Conservation (phyloP, 495 filamentous ascomycete species). For the Penicillium turbatum region DNA sequence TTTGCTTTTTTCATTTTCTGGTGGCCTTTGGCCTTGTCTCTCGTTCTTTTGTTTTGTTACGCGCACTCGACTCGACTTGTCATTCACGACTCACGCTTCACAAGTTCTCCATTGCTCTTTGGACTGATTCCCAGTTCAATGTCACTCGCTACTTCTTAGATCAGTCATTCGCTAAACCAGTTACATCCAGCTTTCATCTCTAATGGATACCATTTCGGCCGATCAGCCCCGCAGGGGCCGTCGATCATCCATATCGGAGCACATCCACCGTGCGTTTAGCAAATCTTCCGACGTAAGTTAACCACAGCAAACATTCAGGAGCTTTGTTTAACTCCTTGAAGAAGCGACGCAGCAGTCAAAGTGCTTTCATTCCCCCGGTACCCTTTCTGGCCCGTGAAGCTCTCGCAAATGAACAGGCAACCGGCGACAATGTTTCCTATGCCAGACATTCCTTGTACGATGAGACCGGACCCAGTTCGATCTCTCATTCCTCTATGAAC, state of each 20-base stretch:
- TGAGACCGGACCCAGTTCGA: constrained; percentile 17
- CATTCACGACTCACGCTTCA: not conserved
- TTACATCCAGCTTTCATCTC: not conserved
- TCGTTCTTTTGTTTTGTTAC: not conserved
- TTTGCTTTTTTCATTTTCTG: not conserved
- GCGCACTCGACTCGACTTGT: not conserved
- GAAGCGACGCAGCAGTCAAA: constrained; percentile 18
- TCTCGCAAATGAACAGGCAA: constrained; percentile 1
- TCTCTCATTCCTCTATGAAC: constrained; percentile 14
- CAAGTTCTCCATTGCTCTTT: not conserved
- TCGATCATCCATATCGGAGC: constrained; percentile 35
- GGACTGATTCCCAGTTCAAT: not conserved
- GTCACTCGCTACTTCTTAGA: constrained; percentile 2
- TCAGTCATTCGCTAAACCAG: not conserved
- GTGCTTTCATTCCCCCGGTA: not conserved
- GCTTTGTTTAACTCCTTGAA: constrained; percentile 14
- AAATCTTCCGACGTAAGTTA: constrained; percentile 24
- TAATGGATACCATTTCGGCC: constrained; percentile 10
- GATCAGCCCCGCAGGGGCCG: constrained; percentile 24
- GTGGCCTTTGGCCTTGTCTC: not conserved
- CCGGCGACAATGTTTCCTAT: constrained; percentile 1
- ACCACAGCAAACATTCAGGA: not conserved
- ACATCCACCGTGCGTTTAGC: constrained; percentile 34
- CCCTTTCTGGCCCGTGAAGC: constrained; percentile 1
- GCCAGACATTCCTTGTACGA: constrained; percentile 6